These are phyloP conservation scores for Dothideomycetes sp. DNA, from an alignment of 2,329 filamentous ascomycete genomes.

Conservation along the genomic window DNA sequence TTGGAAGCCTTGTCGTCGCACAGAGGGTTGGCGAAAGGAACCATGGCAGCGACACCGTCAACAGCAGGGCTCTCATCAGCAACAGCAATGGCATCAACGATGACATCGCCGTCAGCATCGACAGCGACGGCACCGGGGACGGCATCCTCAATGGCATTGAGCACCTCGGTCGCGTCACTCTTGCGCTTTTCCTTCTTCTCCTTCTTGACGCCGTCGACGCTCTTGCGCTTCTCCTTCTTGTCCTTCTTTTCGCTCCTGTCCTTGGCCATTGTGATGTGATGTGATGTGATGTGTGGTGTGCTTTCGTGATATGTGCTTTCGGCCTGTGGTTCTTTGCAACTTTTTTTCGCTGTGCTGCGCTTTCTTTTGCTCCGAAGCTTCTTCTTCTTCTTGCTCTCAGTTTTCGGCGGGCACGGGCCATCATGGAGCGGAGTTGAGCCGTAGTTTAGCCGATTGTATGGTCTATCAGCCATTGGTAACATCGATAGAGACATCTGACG, in stretches of 20 bases:
- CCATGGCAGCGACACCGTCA: constrained; percentile 49
- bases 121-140: constrained; percentile 37
- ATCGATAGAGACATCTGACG: no score
- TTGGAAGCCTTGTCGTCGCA: constrained; percentile 67
- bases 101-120: constrained; percentile 29
- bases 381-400: constrained; percentile 1
- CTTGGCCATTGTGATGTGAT: constrained; percentile 30
- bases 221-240: constrained; percentile 30
- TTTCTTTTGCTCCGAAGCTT: neutral
- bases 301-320: neutral
- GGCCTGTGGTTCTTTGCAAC: neutral
- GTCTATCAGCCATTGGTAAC: no score
- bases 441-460: no score
- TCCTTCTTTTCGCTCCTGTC: constrained; percentile 33
- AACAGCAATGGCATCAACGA: constrained; percentile 23
- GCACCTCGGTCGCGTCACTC: constrained; percentile 52
- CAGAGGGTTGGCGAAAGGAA: constrained; percentile 75
- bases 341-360: neutral
- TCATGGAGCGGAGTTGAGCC: no score
- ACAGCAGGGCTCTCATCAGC: constrained; percentile 23
- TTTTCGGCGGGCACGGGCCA: constrained; percentile 5
- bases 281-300: constrained; percentile 3
- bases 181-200: constrained; percentile 55
- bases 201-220: constrained; percentile 28
- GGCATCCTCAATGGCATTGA: constrained; percentile 54